Evolutionary conservation across 352 stramenopile genomes (phyloP).

Genomic region (Globisporangium megalacanthum): DNA sequence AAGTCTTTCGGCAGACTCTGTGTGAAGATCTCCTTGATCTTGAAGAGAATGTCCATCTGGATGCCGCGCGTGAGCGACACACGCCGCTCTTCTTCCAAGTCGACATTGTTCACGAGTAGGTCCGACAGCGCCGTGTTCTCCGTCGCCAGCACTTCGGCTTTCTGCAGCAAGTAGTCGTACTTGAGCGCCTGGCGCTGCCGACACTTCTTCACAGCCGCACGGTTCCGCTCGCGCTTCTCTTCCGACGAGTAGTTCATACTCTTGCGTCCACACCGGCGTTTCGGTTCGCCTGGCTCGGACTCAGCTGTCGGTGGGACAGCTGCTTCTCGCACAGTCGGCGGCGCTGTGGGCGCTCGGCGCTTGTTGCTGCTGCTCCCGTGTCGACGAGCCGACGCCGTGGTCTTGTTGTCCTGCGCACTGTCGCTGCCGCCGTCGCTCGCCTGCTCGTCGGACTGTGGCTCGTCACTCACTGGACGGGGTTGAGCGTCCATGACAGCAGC

Average conservation of each 20-base stretch:
- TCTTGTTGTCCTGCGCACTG: not conserved
- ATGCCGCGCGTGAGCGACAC: conserved; percentile 69
- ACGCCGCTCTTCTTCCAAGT: conserved; percentile 49
- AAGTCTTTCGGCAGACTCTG: conserved; percentile 83
- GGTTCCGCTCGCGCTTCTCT: conserved; percentile 80
- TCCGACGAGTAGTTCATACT: conserved; percentile 86
- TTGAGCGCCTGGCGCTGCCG: conserved; percentile 77
- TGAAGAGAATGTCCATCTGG: conserved; percentile 84
- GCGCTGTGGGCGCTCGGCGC: conserved; percentile 2
- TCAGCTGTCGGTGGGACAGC: no score
- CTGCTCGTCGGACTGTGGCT: not conserved
- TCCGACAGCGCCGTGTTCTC: conserved; percentile 73
- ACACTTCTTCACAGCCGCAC: conserved; percentile 82
- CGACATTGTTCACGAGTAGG: conserved; percentile 68
- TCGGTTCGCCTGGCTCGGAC: conserved; percentile 19
- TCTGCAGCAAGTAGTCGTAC: conserved; percentile 71
- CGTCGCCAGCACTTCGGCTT: conserved; percentile 52
- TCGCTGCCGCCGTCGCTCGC: conserved; percentile 2
- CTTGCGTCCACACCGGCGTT: conserved; percentile 73
- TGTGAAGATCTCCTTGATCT: conserved; percentile 87
- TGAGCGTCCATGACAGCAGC: no score
- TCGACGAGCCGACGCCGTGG: not conserved
- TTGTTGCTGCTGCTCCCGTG: conserved; percentile 2
- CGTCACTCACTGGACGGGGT: no score
- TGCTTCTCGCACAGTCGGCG: no score